A percentile compares a stretch with the other conserved stretches of the same genome.
Evolutionary conservation across 345 rosid species (phyloP).

Genomic region (Syzygium aromaticum): DNA sequence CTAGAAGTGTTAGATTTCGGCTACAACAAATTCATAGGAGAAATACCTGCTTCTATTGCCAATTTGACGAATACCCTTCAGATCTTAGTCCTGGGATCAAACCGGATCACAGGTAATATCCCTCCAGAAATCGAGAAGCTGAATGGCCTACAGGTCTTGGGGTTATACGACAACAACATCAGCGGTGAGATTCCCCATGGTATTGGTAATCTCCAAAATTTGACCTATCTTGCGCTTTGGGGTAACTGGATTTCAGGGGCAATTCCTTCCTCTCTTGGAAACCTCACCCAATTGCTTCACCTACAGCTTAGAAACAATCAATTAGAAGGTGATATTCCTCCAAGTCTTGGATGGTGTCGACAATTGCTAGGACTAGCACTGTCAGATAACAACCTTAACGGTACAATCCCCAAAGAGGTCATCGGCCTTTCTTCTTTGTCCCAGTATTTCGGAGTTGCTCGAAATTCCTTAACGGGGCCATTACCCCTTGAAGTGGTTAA

Average conservation of each 20-base stretch:
- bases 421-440: not conserved
- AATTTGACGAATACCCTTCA: too few relatives aligned
- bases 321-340: not conserved
- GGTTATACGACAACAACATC: too few relatives aligned
- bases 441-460: too few relatives aligned
- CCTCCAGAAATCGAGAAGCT: not conserved
- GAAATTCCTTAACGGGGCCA: not conserved
- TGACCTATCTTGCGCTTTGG: not conserved
- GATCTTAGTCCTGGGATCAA: fast-evolving
- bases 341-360: not conserved
- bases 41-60: not conserved
- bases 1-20: fast-evolving
- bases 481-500: not conserved
- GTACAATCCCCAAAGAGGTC: not conserved
- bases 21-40: not conserved
- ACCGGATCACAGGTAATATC: fast-evolving
- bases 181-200: not conserved
- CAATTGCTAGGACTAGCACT: fast-evolving
- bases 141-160: not conserved
- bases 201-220: too few relatives aligned
- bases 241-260: not conserved
- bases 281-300: fast-evolving
- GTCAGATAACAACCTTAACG: not conserved
- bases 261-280: not conserved
- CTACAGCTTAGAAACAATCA: fast-evolving